Percentiles rank a stretch among this genome's conserved stretches.
phyloP scores from a whole-genome alignment of 192 early-diverging fungal genomes.

The Umbelopsis vinacea region DNA sequence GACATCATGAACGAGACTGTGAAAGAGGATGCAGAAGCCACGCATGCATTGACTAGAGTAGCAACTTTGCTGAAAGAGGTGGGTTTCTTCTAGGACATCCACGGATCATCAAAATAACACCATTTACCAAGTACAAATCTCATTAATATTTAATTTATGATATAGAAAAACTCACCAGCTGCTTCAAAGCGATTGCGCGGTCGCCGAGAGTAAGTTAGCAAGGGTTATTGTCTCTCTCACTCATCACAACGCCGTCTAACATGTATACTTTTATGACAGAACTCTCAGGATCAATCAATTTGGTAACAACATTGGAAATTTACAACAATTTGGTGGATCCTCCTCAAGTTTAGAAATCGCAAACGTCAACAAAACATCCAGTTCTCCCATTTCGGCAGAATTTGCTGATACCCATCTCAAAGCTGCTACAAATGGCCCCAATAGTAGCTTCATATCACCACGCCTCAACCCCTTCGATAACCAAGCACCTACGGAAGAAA shows the following conservation, averaged over 20 bases:
- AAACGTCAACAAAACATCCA: constrained; percentile 7
- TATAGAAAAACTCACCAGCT: constrained; percentile 29
- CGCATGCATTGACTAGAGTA: constrained; percentile 41
- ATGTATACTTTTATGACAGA: background rate
- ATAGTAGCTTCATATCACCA: constrained; percentile 9
- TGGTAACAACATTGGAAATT: background rate
- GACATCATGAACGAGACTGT: constrained; percentile 47
- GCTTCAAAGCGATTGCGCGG: constrained; percentile 34
- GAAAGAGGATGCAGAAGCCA: constrained; percentile 29
- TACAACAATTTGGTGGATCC: constrained; percentile 22
- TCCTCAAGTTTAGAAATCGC: constrained; percentile 17
- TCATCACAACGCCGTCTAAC: background rate
- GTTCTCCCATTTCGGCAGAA: constrained; percentile 13
- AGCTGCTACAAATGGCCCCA: constrained; percentile 1
- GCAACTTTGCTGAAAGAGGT: constrained; percentile 40
- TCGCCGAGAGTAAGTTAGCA: constrained; percentile 40
- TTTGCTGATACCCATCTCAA: constrained; percentile 22
- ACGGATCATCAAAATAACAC: too few relatives aligned
- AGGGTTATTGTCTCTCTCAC: too few relatives aligned
- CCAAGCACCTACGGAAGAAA: background rate
- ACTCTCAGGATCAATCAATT: constrained; percentile 18
- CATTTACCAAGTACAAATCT: background rate
- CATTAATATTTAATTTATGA: background rate
- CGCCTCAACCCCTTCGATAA: constrained; percentile 16
- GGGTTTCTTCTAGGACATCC: background rate